Percentiles rank a stretch among this genome's conserved stretches.
Evolutionary conservation across 768 basidiomycete genomes (phyloP).

Genomic region (Thelephora aurantiotincta): DNA sequence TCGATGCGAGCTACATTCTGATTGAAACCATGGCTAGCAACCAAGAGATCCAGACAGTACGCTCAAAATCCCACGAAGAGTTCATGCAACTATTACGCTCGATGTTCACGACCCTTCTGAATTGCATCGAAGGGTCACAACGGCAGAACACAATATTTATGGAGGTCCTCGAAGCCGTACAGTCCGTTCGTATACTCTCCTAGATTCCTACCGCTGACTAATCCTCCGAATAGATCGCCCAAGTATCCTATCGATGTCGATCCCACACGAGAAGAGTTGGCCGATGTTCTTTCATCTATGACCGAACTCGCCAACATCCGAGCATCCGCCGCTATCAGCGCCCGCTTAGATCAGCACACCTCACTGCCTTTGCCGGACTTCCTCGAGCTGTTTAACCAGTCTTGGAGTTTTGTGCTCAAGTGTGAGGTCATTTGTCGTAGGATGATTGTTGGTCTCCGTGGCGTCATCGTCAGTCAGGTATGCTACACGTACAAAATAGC

Average conservation of each 20-base stretch:
- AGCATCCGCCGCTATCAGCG: constrained; percentile 61
- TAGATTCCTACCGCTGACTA: background rate
- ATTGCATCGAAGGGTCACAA: constrained; percentile 55
- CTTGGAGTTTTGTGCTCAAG: constrained; percentile 82
- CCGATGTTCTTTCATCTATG: constrained; percentile 64
- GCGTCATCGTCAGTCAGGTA: constrained; percentile 75
- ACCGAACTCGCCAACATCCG: constrained; percentile 80
- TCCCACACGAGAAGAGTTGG: constrained; percentile 47
- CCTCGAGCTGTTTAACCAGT: constrained; percentile 64
- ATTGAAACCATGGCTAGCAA: too few relatives aligned
- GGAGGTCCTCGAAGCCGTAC: constrained; percentile 38
- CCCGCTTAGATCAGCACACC: constrained; percentile 70
- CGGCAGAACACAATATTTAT: constrained; percentile 41
- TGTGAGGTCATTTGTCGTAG: constrained; percentile 76
- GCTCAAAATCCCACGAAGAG: constrained; percentile 28
- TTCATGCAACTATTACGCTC: constrained; percentile 49
- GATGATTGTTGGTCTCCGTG: constrained; percentile 90
- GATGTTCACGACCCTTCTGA: constrained; percentile 49
- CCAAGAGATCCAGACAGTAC: too few relatives aligned
- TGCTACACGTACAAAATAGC: background rate
- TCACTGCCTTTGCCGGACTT: constrained; percentile 62
- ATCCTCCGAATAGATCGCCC: constrained; percentile 19
- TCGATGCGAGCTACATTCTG: too few relatives aligned
- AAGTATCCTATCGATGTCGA: constrained; percentile 25
- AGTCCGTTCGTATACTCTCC: constrained; percentile 16